Evolutionary conservation across 768 basidiomycete species (phyloP).

Genomic region (Tulasnella sp.): DNA sequence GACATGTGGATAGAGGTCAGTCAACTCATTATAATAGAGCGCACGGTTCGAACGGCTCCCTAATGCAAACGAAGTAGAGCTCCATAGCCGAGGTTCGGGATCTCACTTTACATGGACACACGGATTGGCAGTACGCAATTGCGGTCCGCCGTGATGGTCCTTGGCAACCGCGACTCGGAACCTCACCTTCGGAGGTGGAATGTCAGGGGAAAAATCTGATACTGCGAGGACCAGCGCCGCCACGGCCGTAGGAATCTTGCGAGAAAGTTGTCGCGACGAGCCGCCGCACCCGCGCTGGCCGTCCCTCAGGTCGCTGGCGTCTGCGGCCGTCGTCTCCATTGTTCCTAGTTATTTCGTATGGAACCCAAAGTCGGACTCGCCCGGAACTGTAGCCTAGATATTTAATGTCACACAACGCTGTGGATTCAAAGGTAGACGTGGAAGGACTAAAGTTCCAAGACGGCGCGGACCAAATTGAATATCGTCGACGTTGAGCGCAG

Average conservation of each 20-base stretch:
- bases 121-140: neutral
- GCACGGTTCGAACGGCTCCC: neutral
- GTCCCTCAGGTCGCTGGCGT: no score
- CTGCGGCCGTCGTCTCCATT: no score
- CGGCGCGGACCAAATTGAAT: no score
- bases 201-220: neutral
- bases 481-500: no score
- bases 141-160: neutral
- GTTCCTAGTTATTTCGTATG: no score
- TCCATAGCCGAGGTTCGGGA: slow-evolving; percentile 5
- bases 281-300: no score
- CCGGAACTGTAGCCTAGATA: no score
- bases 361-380: no score
- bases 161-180: neutral
- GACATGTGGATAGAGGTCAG: neutral
- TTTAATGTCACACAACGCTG: no score
- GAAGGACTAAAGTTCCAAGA: no score
- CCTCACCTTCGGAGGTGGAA: neutral
- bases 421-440: no score
- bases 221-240: neutral
- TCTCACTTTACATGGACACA: slow-evolving; percentile 13
- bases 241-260: neutral
- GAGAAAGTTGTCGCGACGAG: no score
- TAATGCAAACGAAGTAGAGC: neutral
- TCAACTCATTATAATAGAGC: neutral